Base-by-base conservation (phyloP, 2,329 filamentous ascomycete genomes). In the Fonsecaea pugnacius region DNA sequence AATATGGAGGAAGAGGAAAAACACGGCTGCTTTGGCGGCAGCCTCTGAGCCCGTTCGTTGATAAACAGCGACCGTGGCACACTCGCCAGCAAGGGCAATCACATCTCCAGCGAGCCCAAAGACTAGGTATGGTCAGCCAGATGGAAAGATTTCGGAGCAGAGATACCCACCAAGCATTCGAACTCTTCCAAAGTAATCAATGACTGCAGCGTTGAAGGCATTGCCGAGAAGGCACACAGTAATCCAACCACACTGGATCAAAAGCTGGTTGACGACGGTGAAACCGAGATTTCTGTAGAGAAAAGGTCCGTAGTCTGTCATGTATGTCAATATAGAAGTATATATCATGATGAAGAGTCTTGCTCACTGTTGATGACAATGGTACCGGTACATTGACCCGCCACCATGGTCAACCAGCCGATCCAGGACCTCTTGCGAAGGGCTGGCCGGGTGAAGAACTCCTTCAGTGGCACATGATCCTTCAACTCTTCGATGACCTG, bases 1-100 rank as follows among this genome's bases (percentile, higher is more conserved):
- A 18, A 64, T 57, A 12, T 63, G 62, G 18, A 57, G 57, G 53
- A 67, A 60, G 12, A 92, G 86, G 76, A 91, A 89, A 0, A 85
- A 85, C 0, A 87, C 88, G 0, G 88, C 89, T 0, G 88, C 89
- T 0, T 84, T 85, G 35, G 87, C 87, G 0, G 83, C 82, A 36
- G 56, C 55, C 24, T 81, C 82, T 7, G 69, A 72, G 0, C 76
- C 63, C 21, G 86, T 78, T 6, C 79, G 80, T 0, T 78, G 78
- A 2, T 74, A 80, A 43, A 75, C 82, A 51, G 77, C 84, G 70
- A 77, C 78, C 69, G 83, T 81, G 3, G 80, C 83, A 24, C 62
- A 59, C 40, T 67, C 74, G 6, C 73, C 74, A 30, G 73, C 70
- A 14, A 71, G 56, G 60, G 75, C 75, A 36, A 77, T 68, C 58